Evolutionary conservation across 169 alveolate genomes (phyloP), one percentile per base, ranked within the genome.

Genomic region (Plasmodium billcollinsi): DNA sequence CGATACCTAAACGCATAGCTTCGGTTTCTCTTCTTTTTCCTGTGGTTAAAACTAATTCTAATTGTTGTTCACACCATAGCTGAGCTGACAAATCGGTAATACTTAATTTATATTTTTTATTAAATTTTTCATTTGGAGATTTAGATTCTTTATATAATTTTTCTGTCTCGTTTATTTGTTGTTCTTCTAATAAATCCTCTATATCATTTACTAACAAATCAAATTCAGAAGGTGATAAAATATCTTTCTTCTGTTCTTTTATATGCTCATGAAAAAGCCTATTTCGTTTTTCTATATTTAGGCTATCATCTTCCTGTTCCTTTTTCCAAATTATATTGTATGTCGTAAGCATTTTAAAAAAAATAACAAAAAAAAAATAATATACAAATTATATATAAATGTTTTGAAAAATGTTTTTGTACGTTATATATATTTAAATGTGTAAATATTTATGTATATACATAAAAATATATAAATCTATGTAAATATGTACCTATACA

Each of bases 1-100:
- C 94, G 43, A 74, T 93, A 33, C 97, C 97, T 69, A 80, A 75
- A 49, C 89, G 59, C 97, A 94, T 94, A 26, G 92, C 97, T 73
- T 93, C 93, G 7, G 97, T 94, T 50, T 90, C 96, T 71, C 94
- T 72, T 56, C 71, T 93, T 63, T 93, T 63, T 4, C 97, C 97
- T 6, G 97, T 94, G 6, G 93, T 80, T 43, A 94, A 91, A 24
- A 90, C 89, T 78, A 88, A 86, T 62, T 93, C 96, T n/a, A 93
- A 63, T 85, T 93, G 95, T 72, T 92, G 94, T 73, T 94, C 97
- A 70, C 97, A 94, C 97, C 97, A 94, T 39, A 94, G 59, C 33
- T 94, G 97, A 50, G 95, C 88, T 8, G 96, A 93, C 18, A 94
- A 71, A 63, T 94, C 97, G 2, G 97, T 94, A 14, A 94, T 95